Conservation (phyloP, 768 basidiomycete species). For the Termitomyces sp. region DNA sequence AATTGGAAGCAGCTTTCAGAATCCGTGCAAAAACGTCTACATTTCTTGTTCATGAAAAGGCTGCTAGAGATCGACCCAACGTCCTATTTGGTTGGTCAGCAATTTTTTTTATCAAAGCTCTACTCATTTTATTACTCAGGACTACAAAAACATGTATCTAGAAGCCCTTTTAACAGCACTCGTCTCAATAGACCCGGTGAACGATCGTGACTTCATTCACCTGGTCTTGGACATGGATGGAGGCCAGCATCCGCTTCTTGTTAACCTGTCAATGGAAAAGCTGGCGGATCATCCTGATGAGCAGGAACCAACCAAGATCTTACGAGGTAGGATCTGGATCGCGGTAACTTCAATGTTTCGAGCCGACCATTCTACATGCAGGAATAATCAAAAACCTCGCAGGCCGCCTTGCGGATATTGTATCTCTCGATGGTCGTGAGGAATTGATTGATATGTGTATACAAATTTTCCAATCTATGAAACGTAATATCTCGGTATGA, state of each 20-base stretch:
- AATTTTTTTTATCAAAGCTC: background rate
- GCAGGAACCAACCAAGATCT: constrained; percentile 15
- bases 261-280: constrained; percentile 3
- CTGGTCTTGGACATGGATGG: constrained; percentile 47
- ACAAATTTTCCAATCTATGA: constrained; percentile 48
- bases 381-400: constrained; percentile 43
- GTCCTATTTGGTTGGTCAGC: constrained; percentile 48
- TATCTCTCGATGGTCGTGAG: constrained; percentile 17
- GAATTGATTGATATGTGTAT: constrained; percentile 35
- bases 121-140: constrained; percentile 24
- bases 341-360: background rate
- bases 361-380: constrained; percentile 24
- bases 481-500: constrained; percentile 38
- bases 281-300: background rate
- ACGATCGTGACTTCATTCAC: constrained; percentile 56
- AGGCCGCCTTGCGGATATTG: constrained; percentile 24
- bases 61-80: constrained; percentile 55
- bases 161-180: constrained; percentile 49
- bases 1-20: constrained; percentile 43
- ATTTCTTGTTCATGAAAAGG: constrained; percentile 55
- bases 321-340: constrained; percentile 7
- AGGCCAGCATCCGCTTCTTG: constrained; percentile 17
- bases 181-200: constrained; percentile 38
- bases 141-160: constrained; percentile 44
- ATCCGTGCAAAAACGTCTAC: constrained; percentile 43